These are phyloP conservation scores for Escallonia herrerae DNA, from an alignment of 129 eudicot species.

Conservation along the genomic window DNA sequence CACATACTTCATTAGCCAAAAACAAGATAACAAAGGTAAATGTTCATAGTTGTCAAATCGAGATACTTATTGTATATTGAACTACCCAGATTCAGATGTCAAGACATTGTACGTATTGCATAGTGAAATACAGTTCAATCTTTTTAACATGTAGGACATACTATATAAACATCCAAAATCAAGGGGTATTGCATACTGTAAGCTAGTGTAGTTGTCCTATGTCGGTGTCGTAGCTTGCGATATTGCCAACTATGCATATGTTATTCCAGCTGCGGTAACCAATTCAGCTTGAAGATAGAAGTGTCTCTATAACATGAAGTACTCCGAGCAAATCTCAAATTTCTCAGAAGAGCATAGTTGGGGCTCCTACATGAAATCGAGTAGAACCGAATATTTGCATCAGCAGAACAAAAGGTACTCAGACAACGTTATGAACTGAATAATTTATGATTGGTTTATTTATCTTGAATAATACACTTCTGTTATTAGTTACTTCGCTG, in stretches of 20 bases:
- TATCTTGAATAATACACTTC: background rate
- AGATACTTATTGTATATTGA: no score
- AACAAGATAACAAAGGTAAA: no score
- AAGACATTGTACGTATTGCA: no score
- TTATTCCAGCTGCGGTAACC: background rate
- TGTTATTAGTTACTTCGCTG: background rate
- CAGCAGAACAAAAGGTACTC: background rate
- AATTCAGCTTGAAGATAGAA: background rate
- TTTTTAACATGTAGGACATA: no score
- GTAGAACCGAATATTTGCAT: background rate
- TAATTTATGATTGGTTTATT: background rate
- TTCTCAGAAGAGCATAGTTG: conserved; percentile 43
- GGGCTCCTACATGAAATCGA: conserved; percentile 45
- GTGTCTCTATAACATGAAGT: conserved; percentile 18
- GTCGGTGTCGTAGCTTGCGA: no score
- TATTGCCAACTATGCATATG: background rate
- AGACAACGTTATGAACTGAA: background rate
- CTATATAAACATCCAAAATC: background rate
- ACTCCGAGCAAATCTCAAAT: conserved; percentile 53
- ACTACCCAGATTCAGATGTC: no score
- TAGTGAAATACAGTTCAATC: no score
- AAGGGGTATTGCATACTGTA: background rate
- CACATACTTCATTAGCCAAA: no score
- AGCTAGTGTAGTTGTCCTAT: no score
- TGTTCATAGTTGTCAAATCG: no score